Evolutionary conservation across 2,329 filamentous ascomycete genomes (phyloP).

Genomic region (Cladosporium oxysporum): DNA sequence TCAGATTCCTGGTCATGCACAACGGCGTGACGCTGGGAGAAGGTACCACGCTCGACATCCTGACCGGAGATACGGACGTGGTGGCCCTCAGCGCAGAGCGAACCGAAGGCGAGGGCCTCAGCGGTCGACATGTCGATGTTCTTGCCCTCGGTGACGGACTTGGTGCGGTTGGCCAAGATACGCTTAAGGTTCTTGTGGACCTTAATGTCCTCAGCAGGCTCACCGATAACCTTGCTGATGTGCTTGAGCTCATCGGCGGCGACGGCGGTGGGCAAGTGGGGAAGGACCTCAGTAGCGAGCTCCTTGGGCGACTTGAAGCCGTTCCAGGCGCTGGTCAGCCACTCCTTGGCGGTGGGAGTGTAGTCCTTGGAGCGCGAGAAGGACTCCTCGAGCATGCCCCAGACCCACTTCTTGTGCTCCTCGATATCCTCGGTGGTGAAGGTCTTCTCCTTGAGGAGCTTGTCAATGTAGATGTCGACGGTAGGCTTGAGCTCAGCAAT

Average conservation of each 20-base stretch:
- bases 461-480: constrained; percentile 87
- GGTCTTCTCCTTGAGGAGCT: constrained; percentile 86
- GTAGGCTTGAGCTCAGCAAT: constrained; percentile 82
- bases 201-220: constrained; percentile 79
- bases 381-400: constrained; percentile 97
- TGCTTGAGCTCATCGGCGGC: constrained; percentile 71
- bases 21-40: constrained; percentile 95
- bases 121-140: constrained; percentile 98
- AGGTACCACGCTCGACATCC: constrained; percentile 98
- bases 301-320: constrained; percentile 99
- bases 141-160: constrained; percentile 87
- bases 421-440: constrained; percentile 98
- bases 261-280: constrained; percentile 85
- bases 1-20: constrained; percentile 97
- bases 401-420: constrained; percentile 77
- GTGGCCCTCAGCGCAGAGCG: constrained; percentile 87
- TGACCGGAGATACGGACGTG: constrained; percentile 97
- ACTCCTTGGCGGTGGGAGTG: constrained; percentile 93
- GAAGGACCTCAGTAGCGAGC: constrained; percentile 87
- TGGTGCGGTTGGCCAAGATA: constrained; percentile 85
- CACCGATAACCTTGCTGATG: constrained; percentile 79
- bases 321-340: constrained; percentile 98
- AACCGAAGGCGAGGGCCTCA: constrained; percentile 92
- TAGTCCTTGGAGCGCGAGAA: constrained; percentile 98
- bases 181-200: constrained; percentile 96